Conservation (phyloP, 371 early-diverging fungal species). For the Parasitella parasitica region DNA sequence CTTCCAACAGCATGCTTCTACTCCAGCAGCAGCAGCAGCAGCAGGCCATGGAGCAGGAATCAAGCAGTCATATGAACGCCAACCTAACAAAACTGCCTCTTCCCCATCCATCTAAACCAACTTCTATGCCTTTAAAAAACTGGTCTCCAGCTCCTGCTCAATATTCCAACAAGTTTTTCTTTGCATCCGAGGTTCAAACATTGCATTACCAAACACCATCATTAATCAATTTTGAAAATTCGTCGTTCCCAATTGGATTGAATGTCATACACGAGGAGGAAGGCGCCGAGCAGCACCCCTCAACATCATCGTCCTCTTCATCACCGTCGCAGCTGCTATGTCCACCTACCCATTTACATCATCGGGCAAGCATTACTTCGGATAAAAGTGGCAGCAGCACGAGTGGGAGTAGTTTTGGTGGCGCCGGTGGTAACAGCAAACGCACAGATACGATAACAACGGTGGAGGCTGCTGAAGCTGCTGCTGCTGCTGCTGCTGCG, state of each 20-base stretch:
- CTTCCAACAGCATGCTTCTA: neutral
- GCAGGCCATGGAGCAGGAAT: neutral
- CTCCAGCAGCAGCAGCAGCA: slow-evolving; percentile 2
- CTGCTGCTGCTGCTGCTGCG: slow-evolving; percentile 7
- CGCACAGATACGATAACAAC: neutral
- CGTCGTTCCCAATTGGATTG: neutral
- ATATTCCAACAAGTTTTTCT: slow-evolving; percentile 12
- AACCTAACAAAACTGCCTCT: slow-evolving; percentile 12
- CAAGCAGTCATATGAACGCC: neutral
- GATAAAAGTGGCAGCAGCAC: neutral
- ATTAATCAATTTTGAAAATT: neutral
- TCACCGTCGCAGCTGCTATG: neutral
- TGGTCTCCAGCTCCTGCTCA: slow-evolving; percentile 1
- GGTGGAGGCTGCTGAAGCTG: neutral
- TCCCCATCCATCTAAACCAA: slow-evolving; percentile 17
- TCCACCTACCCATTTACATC: neutral
- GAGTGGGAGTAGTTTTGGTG: neutral
- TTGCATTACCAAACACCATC: slow-evolving; percentile 19
- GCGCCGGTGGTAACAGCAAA: neutral
- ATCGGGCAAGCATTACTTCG: slow-evolving; percentile 4
- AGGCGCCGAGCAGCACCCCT: neutral
- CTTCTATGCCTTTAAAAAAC: neutral
- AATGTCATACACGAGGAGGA: slow-evolving; percentile 13
- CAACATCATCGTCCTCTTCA: neutral
- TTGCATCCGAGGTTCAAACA: slow-evolving; percentile 23